Percentiles rank a stretch among this genome's conserved stretches.
Evolutionary conservation across 2,329 filamentous ascomycete species (phyloP).

Genomic region (Cytospora schulzeri): DNA sequence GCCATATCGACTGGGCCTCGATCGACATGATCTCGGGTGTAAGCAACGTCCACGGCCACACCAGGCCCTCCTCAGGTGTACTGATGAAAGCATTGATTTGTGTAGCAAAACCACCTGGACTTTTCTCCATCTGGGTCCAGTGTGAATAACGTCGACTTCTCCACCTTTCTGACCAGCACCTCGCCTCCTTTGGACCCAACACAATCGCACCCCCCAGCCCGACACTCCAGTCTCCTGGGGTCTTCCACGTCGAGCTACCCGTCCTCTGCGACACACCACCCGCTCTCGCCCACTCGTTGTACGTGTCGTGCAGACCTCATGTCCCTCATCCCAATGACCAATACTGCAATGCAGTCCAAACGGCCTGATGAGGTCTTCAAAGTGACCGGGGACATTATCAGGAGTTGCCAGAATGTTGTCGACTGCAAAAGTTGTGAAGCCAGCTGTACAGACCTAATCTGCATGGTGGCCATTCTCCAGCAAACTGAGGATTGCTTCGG

Average conservation of each 20-base stretch:
- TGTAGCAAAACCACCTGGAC: no score
- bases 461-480: slow-evolving; percentile 13
- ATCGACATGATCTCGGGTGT: no score
- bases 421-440: not conserved
- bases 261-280: not conserved
- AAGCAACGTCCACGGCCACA: no score
- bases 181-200: not conserved
- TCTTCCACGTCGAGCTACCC: no score
- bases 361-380: not conserved
- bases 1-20: no score
- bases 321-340: slow-evolving; percentile 4
- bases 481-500: slow-evolving; percentile 12
- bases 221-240: no score
- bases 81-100: no score
- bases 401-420: slow-evolving; percentile 2
- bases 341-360: not conserved
- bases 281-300: not conserved
- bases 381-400: slow-evolving; percentile 3
- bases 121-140: no score
- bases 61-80: no score
- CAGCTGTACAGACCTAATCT: slow-evolving; percentile 19
- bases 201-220: no score
- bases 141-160: not conserved
- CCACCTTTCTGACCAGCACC: not conserved
- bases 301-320: slow-evolving; percentile 6